phyloP scores from a whole-genome alignment of 345 rosid genomes.

The sweet orange (Citrus sinensis) region DNA sequence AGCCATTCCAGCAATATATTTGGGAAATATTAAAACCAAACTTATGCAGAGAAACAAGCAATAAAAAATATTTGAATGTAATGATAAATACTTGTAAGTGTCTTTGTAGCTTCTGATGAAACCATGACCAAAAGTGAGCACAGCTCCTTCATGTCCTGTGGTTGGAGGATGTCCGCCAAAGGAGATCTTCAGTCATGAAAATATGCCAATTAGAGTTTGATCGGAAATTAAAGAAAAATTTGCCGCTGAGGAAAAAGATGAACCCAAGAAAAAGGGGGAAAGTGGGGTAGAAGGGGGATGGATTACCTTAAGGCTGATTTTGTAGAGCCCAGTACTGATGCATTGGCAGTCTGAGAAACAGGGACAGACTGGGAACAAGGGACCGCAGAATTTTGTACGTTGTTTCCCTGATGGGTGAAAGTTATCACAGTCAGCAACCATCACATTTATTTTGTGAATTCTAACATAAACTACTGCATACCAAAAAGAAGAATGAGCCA shows the following conservation, averaged over 20 bases:
- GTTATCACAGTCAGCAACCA: neutral
- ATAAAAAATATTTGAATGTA: neutral
- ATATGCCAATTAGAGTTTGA: slow-evolving; percentile 22
- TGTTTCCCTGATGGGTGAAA: slow-evolving; percentile 28
- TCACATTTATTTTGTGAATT: neutral
- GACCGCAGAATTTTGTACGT: slow-evolving; percentile 20
- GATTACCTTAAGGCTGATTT: slow-evolving; percentile 48
- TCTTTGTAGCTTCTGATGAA: slow-evolving; percentile 43
- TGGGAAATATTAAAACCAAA: neutral
- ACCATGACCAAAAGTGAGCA: slow-evolving; percentile 58
- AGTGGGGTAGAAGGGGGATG: neutral
- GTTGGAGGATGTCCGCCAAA: slow-evolving; percentile 47
- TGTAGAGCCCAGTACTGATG: slow-evolving; percentile 30
- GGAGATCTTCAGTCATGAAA: slow-evolving; percentile 50
- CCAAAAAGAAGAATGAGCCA: neutral
- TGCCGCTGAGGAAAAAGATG: slow-evolving; percentile 2
- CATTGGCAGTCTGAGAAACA: slow-evolving; percentile 29
- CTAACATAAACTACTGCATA: neutral
- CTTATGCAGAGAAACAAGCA: slow-evolving; percentile 11
- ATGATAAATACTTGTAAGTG: slow-evolving; percentile 41
- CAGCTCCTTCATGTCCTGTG: slow-evolving; percentile 45
- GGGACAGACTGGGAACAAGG: slow-evolving; percentile 33
- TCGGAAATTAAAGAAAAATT: neutral
- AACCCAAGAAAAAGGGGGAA: neutral
- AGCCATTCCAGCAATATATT: slow-evolving; percentile 1